Percentiles rank a stretch among this genome's conserved stretches.
These are phyloP conservation scores for Prunus davidiana DNA, from an alignment of 306 rosid species.

Conservation along the genomic window DNA sequence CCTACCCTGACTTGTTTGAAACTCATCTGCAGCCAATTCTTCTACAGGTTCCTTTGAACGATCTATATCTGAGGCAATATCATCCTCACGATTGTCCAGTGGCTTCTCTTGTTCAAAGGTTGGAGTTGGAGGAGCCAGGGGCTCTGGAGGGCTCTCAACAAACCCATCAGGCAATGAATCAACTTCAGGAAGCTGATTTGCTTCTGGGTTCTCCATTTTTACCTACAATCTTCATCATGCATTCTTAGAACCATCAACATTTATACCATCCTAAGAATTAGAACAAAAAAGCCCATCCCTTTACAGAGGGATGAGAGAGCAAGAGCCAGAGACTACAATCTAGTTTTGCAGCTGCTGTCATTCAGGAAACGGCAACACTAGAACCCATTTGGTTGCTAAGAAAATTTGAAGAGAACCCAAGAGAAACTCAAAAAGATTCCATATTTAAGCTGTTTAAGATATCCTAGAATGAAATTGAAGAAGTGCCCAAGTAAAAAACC, in stretches of 20 bases:
- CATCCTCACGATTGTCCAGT: slow-evolving; percentile 34
- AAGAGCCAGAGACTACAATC: neutral
- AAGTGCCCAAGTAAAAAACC: neutral
- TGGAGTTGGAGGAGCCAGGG: slow-evolving; percentile 64
- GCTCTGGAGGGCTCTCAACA: slow-evolving; percentile 70
- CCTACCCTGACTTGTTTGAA: slow-evolving; percentile 43
- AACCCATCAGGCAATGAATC: slow-evolving; percentile 91
- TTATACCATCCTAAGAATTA: slow-evolving; percentile 5
- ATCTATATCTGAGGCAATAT: slow-evolving; percentile 29
- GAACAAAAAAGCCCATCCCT: neutral
- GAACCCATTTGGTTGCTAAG: slow-evolving; percentile 7
- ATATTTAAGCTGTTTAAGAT: neutral
- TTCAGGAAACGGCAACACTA: neutral
- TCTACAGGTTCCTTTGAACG: slow-evolving; percentile 32
- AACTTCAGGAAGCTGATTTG: slow-evolving; percentile 87
- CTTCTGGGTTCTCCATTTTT: slow-evolving; percentile 68
- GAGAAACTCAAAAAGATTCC: neutral
- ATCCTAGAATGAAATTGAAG: neutral
- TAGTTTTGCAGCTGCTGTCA: slow-evolving; percentile 2
- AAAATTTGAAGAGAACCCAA: slow-evolving; percentile 2
- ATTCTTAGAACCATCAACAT: slow-evolving; percentile 24
- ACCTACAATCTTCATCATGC: slow-evolving; percentile 40
- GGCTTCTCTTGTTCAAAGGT: slow-evolving; percentile 58
- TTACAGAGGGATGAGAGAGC: neutral
- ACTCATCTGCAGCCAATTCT: slow-evolving; percentile 35